These are phyloP conservation scores for Dendrobium nobile DNA, from an alignment of 106 monocot genomes.

Conservation along the genomic window DNA sequence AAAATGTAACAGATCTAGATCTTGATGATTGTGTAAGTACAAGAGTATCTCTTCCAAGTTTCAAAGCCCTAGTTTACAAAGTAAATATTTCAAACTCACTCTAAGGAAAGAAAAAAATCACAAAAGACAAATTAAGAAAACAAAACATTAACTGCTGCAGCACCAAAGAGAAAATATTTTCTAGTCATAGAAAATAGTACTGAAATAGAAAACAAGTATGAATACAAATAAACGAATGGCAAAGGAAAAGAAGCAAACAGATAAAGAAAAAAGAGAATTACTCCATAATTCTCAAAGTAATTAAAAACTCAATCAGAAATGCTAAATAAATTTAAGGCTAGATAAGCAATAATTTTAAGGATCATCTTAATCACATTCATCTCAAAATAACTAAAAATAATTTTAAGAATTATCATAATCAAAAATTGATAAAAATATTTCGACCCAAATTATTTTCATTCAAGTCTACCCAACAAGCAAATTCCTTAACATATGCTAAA, in stretches of 20 bases:
- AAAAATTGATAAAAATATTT: no score
- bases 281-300: not conserved
- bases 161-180: not conserved
- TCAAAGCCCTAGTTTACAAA: constrained; percentile 64
- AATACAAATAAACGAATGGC: not conserved
- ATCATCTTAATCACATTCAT: no score
- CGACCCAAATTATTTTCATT: no score
- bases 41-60: constrained; percentile 70
- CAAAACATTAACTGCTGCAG: not conserved
- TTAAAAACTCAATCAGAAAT: not conserved
- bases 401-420: no score
- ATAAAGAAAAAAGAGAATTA: not conserved
- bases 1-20: constrained; percentile 66
- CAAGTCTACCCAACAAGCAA: no score
- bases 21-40: constrained; percentile 55
- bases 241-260: not conserved
- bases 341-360: no score
- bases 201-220: not conserved
- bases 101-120: not conserved
- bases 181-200: not conserved
- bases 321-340: no score
- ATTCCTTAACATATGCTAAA: no score
- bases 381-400: no score
- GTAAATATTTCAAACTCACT: not conserved
- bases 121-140: not conserved